phyloP scores from a whole-genome alignment of 2,329 filamentous ascomycete genomes.

The Cercospora canescens region DNA sequence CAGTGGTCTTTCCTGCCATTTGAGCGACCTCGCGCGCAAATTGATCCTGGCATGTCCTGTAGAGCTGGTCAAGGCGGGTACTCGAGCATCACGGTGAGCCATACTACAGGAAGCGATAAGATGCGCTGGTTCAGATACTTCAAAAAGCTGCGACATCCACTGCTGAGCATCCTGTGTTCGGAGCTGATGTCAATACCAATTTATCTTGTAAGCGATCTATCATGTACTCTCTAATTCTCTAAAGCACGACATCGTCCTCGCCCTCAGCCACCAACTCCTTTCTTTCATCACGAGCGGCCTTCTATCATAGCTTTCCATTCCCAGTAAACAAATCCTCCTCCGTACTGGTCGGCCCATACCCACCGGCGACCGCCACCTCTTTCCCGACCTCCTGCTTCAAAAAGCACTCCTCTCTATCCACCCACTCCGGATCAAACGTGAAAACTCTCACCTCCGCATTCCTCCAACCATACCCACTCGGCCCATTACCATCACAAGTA shows the following conservation, averaged over 20 bases:
- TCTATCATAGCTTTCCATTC: slow-evolving; percentile 18
- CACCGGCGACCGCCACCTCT: slow-evolving; percentile 34
- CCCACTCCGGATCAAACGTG: slow-evolving; percentile 28
- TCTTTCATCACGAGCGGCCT: background rate
- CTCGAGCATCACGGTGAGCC: too few species aligned
- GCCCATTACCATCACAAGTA: slow-evolving; percentile 25
- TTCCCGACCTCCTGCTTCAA: slow-evolving; percentile 26
- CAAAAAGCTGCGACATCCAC: background rate
- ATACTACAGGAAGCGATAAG: too few species aligned
- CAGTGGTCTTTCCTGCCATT: too few species aligned
- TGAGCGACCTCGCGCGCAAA: too few species aligned
- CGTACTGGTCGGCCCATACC: slow-evolving; percentile 32
- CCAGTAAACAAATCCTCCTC: slow-evolving; percentile 27
- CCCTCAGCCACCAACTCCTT: background rate
- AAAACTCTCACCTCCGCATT: slow-evolving; percentile 35
- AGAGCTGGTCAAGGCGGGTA: too few species aligned
- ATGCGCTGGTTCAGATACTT: too few species aligned
- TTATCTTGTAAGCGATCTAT: background rate
- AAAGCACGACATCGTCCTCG: background rate
- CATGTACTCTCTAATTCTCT: background rate
- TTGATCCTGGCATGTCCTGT: too few species aligned
- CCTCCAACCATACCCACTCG: slow-evolving; percentile 32
- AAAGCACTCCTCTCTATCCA: slow-evolving; percentile 32
- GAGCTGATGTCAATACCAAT: background rate
- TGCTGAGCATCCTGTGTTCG: background rate